Percentiles rank a stretch among this genome's conserved stretches.
Evolutionary conservation across 805 yeast genomes (phyloP).

Genomic region (Sugiyamaella qingdaonensis): DNA sequence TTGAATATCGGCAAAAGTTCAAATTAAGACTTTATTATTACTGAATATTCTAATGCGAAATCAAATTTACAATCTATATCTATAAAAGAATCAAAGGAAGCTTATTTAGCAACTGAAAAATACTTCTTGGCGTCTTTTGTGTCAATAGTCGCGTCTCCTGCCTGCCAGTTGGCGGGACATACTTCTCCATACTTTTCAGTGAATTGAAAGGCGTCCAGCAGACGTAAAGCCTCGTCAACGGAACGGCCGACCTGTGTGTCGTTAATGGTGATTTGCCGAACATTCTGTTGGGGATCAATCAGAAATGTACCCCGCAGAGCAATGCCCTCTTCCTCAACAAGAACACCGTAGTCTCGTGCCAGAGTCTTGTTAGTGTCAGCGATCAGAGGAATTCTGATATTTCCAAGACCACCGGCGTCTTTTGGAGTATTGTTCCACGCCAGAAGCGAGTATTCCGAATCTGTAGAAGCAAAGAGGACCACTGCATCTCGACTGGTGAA

Average conservation of each 20-base stretch:
- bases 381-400: slow-evolving; percentile 86
- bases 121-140: slow-evolving; percentile 74
- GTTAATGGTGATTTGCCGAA: slow-evolving; percentile 97
- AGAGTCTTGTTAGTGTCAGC: slow-evolving; percentile 97
- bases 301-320: slow-evolving; percentile 97
- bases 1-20: no score
- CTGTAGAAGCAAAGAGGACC: slow-evolving; percentile 94
- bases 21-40: no score
- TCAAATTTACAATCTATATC: not conserved
- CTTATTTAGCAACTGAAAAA: slow-evolving; percentile 39
- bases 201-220: slow-evolving; percentile 99
- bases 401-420: slow-evolving; percentile 98
- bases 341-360: slow-evolving; percentile 95
- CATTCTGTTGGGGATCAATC: slow-evolving; percentile 91
- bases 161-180: slow-evolving; percentile 99
- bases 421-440: slow-evolving; percentile 98
- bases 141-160: slow-evolving; percentile 88
- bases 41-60: no score
- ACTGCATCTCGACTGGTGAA: slow-evolving; percentile 83
- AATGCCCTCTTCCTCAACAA: slow-evolving; percentile 92
- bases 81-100: not conserved
- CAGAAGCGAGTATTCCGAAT: slow-evolving; percentile 93
- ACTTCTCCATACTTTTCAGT: slow-evolving; percentile 99
- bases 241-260: slow-evolving; percentile 99
- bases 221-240: slow-evolving; percentile 95